Evolutionary conservation across 768 basidiomycete genomes (phyloP).

Genomic region (Xerocomellus intermedius): DNA sequence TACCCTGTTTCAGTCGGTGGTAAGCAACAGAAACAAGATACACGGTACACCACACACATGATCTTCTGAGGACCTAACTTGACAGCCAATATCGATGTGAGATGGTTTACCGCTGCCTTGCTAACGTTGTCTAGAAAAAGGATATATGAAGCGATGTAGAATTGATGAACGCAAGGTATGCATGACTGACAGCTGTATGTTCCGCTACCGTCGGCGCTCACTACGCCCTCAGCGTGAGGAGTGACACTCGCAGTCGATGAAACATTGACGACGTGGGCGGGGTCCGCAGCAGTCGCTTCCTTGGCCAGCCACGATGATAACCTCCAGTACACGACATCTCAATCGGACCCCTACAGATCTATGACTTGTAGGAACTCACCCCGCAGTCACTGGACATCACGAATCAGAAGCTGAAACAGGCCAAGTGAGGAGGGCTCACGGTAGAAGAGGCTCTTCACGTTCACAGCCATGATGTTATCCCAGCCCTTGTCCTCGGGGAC

Average conservation of each 20-base stretch:
- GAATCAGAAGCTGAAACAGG: neutral
- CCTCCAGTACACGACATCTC: conserved; percentile 8
- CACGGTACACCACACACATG: conserved; percentile 48
- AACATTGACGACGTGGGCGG: conserved; percentile 79
- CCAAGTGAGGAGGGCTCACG: conserved; percentile 40
- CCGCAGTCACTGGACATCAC: conserved; percentile 40
- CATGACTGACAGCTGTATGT: conserved; percentile 73
- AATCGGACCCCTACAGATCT: neutral
- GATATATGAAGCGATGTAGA: neutral
- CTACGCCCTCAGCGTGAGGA: conserved; percentile 44
- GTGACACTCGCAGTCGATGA: conserved; percentile 66
- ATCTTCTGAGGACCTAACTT: conserved; percentile 60
- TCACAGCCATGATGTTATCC: conserved; percentile 80
- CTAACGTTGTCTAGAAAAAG: conserved; percentile 62
- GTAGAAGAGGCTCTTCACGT: conserved; percentile 86
- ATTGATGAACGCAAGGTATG: neutral
- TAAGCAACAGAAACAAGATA: neutral
- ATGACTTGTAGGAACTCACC: conserved; percentile 27
- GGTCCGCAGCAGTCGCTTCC: conserved; percentile 58
- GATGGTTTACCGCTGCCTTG: conserved; percentile 86
- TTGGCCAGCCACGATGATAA: conserved; percentile 58
- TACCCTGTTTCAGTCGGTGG: conserved; percentile 45
- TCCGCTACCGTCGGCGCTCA: conserved; percentile 58
- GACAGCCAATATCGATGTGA: conserved; percentile 68
- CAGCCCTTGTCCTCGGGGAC: conserved; percentile 83